Evolutionary conservation across 495 filamentous ascomycete genomes (phyloP).

Genomic region (Haplographium delicatum): DNA sequence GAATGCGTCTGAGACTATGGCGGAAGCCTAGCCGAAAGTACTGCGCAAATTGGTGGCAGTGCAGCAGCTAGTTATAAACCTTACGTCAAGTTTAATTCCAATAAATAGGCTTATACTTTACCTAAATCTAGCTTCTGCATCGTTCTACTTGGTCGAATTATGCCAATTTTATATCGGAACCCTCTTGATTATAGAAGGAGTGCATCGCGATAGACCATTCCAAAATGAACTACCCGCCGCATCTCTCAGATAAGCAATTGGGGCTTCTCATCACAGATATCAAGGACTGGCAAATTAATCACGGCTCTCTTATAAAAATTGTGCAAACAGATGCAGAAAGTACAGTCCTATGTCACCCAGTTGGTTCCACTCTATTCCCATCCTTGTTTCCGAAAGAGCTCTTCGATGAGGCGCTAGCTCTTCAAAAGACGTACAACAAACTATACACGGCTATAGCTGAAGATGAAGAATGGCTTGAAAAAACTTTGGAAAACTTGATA

Average conservation of each 20-base stretch:
- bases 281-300: slow-evolving; percentile 20
- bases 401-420: slow-evolving; percentile 68
- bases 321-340: slow-evolving; percentile 20
- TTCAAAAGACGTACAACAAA: slow-evolving; percentile 82
- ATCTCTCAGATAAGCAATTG: slow-evolving; percentile 8
- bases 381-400: slow-evolving; percentile 76
- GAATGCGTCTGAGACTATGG: too few relatives aligned
- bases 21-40: too few relatives aligned
- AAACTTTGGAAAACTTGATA: slow-evolving; percentile 76
- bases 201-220: too few relatives aligned
- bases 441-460: slow-evolving; percentile 84
- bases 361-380: slow-evolving; percentile 89
- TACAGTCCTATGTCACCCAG: slow-evolving; percentile 70
- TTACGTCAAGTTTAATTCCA: too few relatives aligned
- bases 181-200: too few relatives aligned
- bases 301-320: slow-evolving; percentile 15
- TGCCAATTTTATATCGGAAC: too few relatives aligned
- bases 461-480: slow-evolving; percentile 74
- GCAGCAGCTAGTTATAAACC: too few relatives aligned
- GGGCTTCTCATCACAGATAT: slow-evolving; percentile 6
- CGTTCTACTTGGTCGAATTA: too few relatives aligned
- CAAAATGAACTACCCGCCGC: slow-evolving; percentile 4
- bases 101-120: too few relatives aligned
- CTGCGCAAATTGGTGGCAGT: too few relatives aligned
- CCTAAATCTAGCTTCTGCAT: too few relatives aligned